Base-by-base conservation (phyloP, 106 monocot genomes). In the Xerophyta viscosa region DNA sequence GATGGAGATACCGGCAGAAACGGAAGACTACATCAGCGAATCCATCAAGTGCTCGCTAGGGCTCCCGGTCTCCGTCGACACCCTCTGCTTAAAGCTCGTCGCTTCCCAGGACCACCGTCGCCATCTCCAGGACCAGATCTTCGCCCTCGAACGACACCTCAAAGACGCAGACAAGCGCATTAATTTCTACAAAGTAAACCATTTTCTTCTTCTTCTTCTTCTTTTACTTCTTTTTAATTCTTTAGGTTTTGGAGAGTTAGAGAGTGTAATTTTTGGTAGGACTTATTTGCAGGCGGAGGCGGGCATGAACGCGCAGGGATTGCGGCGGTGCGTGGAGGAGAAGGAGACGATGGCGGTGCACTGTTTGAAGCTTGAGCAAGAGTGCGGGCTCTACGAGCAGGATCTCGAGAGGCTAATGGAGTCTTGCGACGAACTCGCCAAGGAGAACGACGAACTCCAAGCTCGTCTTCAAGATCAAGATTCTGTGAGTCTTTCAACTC, bases 121-220 rank as follows among this genome's bases (percentile, higher is more conserved):
- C 37, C 81, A 77, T 59, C 84, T 88, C 49, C 84, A 88, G 66
- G 84, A 85, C 56, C 81, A 72, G 48, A 62, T 81, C 46, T 85
- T 96, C 54, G 30, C 61, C 24, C 60, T 94, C 4, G 66, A 94
- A 47, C 80, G 81, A 23, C 72, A 69, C 24, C 75, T 94, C 46
- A 52, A 18, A 0, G 83, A 81, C 3, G 46, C 75, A 41, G 55
- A 71, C 12, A 61, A 64, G 37, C 79, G 80, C 1, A 22, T 94
- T 17, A 72, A 94, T 28, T 65, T 50, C 19, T 56, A 26, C 56
- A 80, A 56, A 77, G 92, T 87, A 29, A 15, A n/a, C n/a, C n/a
- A n/a, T n/a, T n/a, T n/a, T n/a, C n/a, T n/a, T n/a, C n/a, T n/a
- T n/a, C n/a, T n/a, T n/a, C n/a, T n/a, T n/a, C n/a, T n/a, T n/a